Evolutionary conservation across 495 filamentous ascomycete genomes (phyloP), one percentile per base, ranked within the genome.

Genomic region (Bombardia bombarda): DNA sequence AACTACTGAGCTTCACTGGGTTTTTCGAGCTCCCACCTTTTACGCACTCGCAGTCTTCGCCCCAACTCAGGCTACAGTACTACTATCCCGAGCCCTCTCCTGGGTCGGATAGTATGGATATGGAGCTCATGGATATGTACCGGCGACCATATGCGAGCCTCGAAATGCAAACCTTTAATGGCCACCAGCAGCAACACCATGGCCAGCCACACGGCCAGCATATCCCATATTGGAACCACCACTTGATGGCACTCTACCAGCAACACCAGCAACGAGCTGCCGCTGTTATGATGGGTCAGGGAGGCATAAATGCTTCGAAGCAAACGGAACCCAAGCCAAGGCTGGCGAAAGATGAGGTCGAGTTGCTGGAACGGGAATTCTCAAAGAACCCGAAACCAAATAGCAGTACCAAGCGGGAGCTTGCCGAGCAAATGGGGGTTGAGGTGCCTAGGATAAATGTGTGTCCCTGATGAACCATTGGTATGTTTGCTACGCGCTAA

Each of bases 331-430:
- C 73, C 5, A 77, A 77, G 35, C 84, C 86, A 10, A 73, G 85
- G 19, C 70, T 90, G 53, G 83, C 85, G 35, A 87, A 87, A 63
- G 85, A 88, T 43, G 86, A 90, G 67, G 80, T 88, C 20, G 84
- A 86, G 47, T 75, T 79, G 17, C 60, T 90, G 39, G 86, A 90
- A 53, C 69, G 74, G 16, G 79, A 87, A 35, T 90, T 89, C 52
- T 70, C 78, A 48, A 75, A 83, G 46, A 82, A 86, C 52, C 80
- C 78, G 32, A 90, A 89, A 61, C 86, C 86, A 3, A 85, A 76
- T 50, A 88, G 80, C 60, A 80, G 79, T 43, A 73, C 75, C 32
- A 90, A 89, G 67, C 82, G 78, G 39, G 73, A 81, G 52, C 70
- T 90, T 49, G 84, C 86, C 0, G 78, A 83, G 45, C 67, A 74